Conservation (phyloP, 495 filamentous ascomycete species). For the Articulospora tetracladia region DNA sequence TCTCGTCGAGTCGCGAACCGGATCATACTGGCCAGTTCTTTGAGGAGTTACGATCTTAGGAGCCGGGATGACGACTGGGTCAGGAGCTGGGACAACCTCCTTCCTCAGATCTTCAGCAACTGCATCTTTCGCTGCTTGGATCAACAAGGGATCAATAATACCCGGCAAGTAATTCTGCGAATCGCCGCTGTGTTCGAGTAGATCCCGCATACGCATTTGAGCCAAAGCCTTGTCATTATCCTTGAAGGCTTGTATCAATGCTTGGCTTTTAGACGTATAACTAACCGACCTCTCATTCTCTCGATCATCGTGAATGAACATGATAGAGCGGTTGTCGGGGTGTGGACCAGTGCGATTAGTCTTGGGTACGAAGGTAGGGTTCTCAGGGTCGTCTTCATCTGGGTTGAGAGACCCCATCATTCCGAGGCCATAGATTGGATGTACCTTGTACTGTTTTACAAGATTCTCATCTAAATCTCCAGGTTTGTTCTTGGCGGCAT, state of each 20-base stretch:
- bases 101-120: not conserved
- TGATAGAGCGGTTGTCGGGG: not conserved
- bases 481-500: conserved; percentile 14
- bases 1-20: conserved; percentile 7
- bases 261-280: not conserved
- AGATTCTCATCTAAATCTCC: conserved; percentile 22
- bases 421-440: conserved; percentile 22
- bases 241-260: not conserved
- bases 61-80: not conserved
- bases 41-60: not conserved
- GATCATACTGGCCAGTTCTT: conserved; percentile 9
- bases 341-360: not conserved
- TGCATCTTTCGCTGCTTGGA: not conserved
- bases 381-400: not conserved
- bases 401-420: conserved; percentile 14
- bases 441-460: conserved; percentile 10
- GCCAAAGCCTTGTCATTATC: not conserved
- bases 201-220: not conserved
- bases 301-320: not conserved
- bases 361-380: not conserved
- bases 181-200: not conserved
- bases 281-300: not conserved
- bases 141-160: not conserved
- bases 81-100: not conserved
- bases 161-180: not conserved